These are phyloP conservation scores for Penicillium capsulatum DNA, from an alignment of 2,329 filamentous ascomycete species.

Conservation along the genomic window DNA sequence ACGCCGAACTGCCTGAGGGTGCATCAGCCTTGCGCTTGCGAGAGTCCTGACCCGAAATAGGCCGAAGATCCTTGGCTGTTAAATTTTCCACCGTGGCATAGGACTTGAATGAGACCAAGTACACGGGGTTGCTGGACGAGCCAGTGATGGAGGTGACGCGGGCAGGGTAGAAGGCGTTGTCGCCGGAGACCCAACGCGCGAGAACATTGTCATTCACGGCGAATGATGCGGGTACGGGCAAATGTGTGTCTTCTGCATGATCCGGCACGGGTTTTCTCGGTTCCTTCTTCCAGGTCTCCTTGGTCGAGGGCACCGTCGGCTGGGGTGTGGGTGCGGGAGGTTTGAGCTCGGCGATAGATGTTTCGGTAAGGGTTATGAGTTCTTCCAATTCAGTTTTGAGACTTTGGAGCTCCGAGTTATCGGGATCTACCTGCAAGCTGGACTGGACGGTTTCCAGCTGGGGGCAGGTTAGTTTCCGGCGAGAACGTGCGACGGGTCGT, in stretches of 20 bases:
- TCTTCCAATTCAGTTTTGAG: conserved; percentile 77
- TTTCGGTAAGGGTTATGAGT: conserved; percentile 73
- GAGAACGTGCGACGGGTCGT: no score
- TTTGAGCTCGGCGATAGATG: conserved; percentile 75
- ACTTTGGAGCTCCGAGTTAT: conserved; percentile 70
- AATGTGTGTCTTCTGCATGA: conserved; percentile 48
- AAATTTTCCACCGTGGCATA: conserved; percentile 79
- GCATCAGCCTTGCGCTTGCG: conserved; percentile 84
- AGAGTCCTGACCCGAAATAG: conserved; percentile 61
- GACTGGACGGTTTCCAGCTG: conserved; percentile 74
- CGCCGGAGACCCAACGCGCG: conserved; percentile 85
- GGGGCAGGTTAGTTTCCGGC: neutral
- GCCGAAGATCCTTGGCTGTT: conserved; percentile 76
- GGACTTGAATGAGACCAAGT: conserved; percentile 90
- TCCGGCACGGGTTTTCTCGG: conserved; percentile 45
- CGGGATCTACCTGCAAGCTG: conserved; percentile 74
- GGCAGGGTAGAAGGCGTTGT: conserved; percentile 86
- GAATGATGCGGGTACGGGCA: conserved; percentile 56
- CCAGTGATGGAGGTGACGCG: conserved; percentile 92
- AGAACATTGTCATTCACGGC: conserved; percentile 85
- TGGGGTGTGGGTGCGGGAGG: conserved; percentile 48
- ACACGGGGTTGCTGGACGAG: conserved; percentile 83
- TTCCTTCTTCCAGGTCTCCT: conserved; percentile 74
- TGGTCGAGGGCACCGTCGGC: conserved; percentile 51
- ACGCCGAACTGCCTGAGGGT: conserved; percentile 52